Evolutionary conservation across 1,284 basidiomycete species (phyloP).

Genomic region (Ustilago loliicola): DNA sequence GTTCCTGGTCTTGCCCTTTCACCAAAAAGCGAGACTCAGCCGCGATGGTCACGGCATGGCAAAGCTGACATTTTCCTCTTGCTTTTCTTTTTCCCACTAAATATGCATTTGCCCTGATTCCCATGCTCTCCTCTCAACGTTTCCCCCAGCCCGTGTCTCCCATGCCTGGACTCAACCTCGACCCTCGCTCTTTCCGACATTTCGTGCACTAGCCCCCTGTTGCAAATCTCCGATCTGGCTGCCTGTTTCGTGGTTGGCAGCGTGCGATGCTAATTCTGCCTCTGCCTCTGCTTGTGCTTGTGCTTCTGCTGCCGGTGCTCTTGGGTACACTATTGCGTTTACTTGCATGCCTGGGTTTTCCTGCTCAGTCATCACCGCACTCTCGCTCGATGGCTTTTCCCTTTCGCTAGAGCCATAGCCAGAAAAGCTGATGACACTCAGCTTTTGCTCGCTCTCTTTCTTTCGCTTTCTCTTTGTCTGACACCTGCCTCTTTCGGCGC

Average conservation of each 20-base stretch:
- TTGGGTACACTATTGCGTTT: background rate
- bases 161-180: background rate
- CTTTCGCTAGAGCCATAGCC: background rate
- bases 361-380: slow-evolving; percentile 7
- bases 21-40: background rate
- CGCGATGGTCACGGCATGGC: slow-evolving; percentile 8
- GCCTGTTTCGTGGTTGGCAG: background rate
- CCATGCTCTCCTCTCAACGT: background rate
- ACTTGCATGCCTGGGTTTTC: slow-evolving; percentile 10
- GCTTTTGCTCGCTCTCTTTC: background rate
- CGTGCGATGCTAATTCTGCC: slow-evolving; percentile 3
- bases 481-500: slow-evolving; percentile 19
- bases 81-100: background rate
- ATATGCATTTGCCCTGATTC: background rate
- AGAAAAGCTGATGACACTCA: background rate
- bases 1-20: slow-evolving; percentile 5
- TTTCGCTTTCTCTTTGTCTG: slow-evolving; percentile 6
- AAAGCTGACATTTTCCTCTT: slow-evolving; percentile 1
- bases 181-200: background rate
- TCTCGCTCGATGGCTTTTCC: background rate
- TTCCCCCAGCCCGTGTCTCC: slow-evolving; percentile 3
- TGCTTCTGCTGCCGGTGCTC: slow-evolving; percentile 2
- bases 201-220: background rate
- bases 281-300: background rate
- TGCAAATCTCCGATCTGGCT: slow-evolving; percentile 26